These are phyloP conservation scores for Biscogniauxia mediterranea DNA, from an alignment of 2,329 filamentous ascomycete species.

Conservation along the genomic window DNA sequence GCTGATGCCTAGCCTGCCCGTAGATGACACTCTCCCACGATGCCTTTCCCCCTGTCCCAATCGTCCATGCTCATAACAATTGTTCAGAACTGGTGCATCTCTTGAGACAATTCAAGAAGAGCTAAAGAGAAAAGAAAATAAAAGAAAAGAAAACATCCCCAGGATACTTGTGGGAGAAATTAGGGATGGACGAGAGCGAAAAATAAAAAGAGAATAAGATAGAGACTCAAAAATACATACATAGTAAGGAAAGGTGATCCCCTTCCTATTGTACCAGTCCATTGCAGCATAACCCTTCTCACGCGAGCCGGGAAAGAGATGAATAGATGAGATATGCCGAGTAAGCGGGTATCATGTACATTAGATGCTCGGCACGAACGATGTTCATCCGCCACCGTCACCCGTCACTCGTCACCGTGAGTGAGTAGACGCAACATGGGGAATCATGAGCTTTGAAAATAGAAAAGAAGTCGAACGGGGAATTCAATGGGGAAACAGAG, in stretches of 20 bases:
- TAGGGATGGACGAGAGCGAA: background rate
- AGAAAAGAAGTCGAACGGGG: conserved; percentile 17
- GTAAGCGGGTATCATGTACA: conserved; percentile 24
- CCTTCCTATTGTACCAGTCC: background rate
- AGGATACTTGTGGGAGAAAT: background rate
- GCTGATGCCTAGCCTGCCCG: background rate
- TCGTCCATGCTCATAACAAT: background rate
- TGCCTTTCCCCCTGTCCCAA: background rate
- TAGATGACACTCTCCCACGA: background rate
- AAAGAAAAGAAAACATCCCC: background rate
- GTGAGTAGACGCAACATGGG: conserved; percentile 29
- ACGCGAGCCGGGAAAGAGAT: background rate
- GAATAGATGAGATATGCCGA: conserved; percentile 16
- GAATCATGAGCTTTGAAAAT: conserved; percentile 29
- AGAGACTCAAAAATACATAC: background rate
- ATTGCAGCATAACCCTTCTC: background rate
- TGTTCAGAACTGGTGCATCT: too few species aligned
- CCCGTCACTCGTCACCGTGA: conserved; percentile 18
- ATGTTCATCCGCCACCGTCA: conserved; percentile 21
- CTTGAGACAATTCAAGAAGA: background rate
- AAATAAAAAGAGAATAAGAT: background rate
- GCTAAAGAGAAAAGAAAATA: background rate
- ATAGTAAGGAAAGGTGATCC: background rate
- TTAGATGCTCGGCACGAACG: conserved; percentile 19
- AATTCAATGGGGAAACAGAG: conserved; percentile 14